Base-by-base conservation (phyloP, 2,329 filamentous ascomycete genomes). In the Ceratocystis lukuohia region DNA sequence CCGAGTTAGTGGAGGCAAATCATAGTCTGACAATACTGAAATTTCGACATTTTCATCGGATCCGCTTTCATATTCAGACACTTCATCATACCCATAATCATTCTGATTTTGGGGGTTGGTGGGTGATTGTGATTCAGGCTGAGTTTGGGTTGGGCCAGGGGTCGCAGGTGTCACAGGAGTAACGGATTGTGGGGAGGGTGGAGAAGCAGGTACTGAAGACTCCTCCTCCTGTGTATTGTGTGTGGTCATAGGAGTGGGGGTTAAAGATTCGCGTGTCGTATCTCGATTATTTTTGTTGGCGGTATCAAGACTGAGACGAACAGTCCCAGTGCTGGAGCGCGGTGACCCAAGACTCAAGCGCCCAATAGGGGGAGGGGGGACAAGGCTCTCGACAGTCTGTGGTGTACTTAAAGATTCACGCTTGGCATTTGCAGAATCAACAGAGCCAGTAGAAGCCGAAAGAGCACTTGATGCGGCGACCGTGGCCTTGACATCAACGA, bases 1-100 rank as follows among this genome's bases (percentile, higher is more conserved):
- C 46, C 93, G 85, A 7, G 93, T 96, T 72, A 97, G 96, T 10
- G 88, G 82, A 20, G 86, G 89, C 15, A 88, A 77, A 70, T 88
- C 80, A 71, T 87, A 88, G 67, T 86, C 83, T 68, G 82, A 79
- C 66, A 86, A 75, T 10, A 80, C 76, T 65, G 82, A 81, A 70
- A 87, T 74, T 66, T 88, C 84, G 59, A 82, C 84, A 41, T 68
- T 68, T 45, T 68, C 66, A 57, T 68, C 63, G n/a, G 66, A 68
- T 17, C 64, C 64, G 20, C 53, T 61, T 30, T 65, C 66, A 15
- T 61, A 62, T 30, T 62, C 63, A 5, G 66, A 68, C 15, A 45
- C 25, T 7, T 66, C 53, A 15, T 66, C 61, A 53, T 66, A 66
- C 30, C 65, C 64, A n/a, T 65, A 65, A 2, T 64, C 53, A 5